Evolutionary conservation across 805 yeast genomes (phyloP).

Genomic region (Kazachstania martiniae): DNA sequence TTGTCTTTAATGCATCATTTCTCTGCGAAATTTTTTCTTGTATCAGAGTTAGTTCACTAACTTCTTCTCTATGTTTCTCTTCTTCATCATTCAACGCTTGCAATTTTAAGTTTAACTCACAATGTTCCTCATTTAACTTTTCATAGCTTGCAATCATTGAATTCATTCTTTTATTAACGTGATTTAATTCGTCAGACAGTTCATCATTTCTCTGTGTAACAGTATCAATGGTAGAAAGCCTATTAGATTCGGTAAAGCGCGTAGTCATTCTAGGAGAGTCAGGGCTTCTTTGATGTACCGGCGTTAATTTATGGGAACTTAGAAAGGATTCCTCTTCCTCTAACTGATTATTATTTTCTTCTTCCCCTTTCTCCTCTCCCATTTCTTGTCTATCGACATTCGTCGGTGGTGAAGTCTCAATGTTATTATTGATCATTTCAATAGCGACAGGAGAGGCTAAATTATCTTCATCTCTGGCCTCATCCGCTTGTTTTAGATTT

Average conservation of each 20-base stretch:
- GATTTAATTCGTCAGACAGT: conserved; percentile 12
- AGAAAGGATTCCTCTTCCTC: not conserved
- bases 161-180: conserved; percentile 13
- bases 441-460: conserved; percentile 19
- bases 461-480: not conserved
- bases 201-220: conserved; percentile 15
- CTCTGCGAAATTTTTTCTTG: conserved; percentile 6
- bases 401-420: conserved; percentile 2
- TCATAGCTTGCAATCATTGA: conserved; percentile 10
- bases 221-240: too few species aligned
- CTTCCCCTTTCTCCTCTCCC: not conserved
- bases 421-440: conserved; percentile 15
- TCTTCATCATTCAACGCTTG: conserved; percentile 7
- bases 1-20: conserved; percentile 10
- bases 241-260: too few species aligned
- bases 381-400: not conserved
- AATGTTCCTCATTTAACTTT: conserved; percentile 5
- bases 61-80: conserved; percentile 2
- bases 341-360: not conserved
- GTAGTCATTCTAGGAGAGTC: not conserved
- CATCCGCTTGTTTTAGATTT: conserved; percentile 6
- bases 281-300: conserved; percentile 8
- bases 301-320: conserved; percentile 14
- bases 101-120: conserved; percentile 3
- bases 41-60: conserved; percentile 5